Base-by-base conservation (phyloP, 2,329 filamentous ascomycete genomes). In the Cyanodermella asteris region DNA sequence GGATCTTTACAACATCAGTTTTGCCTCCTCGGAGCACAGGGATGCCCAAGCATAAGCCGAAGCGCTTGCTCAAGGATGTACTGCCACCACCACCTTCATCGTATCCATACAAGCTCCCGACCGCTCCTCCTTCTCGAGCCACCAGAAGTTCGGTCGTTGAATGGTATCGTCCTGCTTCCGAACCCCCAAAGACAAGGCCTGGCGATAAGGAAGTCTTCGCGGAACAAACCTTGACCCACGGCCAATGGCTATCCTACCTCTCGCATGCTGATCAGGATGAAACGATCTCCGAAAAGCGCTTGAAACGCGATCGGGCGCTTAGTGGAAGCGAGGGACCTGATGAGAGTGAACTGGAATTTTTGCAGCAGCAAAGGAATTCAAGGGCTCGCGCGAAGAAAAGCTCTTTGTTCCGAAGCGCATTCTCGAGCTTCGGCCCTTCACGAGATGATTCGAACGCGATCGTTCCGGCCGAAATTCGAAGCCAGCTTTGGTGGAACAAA, bases 361-460 rank as follows among this genome's bases (percentile, higher is more conserved):
- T 35, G 11, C 29, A 28, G 14, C 20, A 25, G 23, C 30, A 35
- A 23, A 24, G 31, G 14, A n/a, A n/a, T n/a, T n/a, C n/a, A n/a
- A n/a, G n/a, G n/a, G 36, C 28, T 6, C 36, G 38, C 25, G 16
- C 29, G 39, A 27, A 43, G 35, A 36, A 38, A 19, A 35, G 45
- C 4, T 40, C 45, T 24, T 30, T 50, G 16, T 45, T 54, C 24
- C 48, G 47, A 23, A 46, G 51, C 16, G 47, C 49, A 12, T 59
- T 55, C 32, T 56, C 54, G 4, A 56, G 53, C 7, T 59, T 59
- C 41, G 55, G 53, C 4, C 55, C 55, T 6, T 45, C 45, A 13
- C 49, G 46, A 28, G 55, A 59, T 31, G 56, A 53, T 31, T 46
- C 50, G 6, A 45, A 42, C 2, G 44, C 53, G 9, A 36, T 56